Evolutionary conservation across 176 grass and related monocot genomes (phyloP).

Genomic region (Raddia guianensis): DNA sequence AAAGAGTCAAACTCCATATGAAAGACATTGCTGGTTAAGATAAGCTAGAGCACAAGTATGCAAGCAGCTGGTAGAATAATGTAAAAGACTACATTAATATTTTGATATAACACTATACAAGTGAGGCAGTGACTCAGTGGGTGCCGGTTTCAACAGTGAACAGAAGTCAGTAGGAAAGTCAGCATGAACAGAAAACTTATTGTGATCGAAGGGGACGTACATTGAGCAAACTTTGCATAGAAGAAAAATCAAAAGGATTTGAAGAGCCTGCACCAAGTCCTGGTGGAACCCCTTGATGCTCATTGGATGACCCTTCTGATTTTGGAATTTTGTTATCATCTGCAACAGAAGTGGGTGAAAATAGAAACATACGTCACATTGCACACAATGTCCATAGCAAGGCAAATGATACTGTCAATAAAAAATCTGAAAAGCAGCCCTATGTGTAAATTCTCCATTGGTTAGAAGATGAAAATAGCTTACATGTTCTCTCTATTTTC

Average conservation of each 20-base stretch:
- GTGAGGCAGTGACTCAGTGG: too few species aligned
- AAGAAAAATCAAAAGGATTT: conserved; percentile 79
- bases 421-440: conserved; percentile 13
- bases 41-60: conserved; percentile 25
- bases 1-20: not conserved
- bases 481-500: not conserved
- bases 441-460: not conserved
- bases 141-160: not conserved
- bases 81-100: not conserved
- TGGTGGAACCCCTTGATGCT: conserved; percentile 42
- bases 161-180: not conserved
- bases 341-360: conserved; percentile 33
- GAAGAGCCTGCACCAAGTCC: conserved; percentile 37
- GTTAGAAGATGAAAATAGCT: not conserved
- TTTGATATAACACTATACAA: not conserved
- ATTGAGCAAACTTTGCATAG: conserved; percentile 77
- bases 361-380: not conserved
- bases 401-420: not conserved
- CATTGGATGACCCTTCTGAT: conserved; percentile 66
- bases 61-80: conserved; percentile 10
- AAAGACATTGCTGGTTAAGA: conserved; percentile 16
- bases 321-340: conserved; percentile 62
- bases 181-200: conserved; percentile 7
- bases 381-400: conserved; percentile 8
- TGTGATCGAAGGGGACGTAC: conserved; percentile 44